Base-by-base conservation (phyloP, 352 stramenopile species). In the Globisporangium megalacanthum region DNA sequence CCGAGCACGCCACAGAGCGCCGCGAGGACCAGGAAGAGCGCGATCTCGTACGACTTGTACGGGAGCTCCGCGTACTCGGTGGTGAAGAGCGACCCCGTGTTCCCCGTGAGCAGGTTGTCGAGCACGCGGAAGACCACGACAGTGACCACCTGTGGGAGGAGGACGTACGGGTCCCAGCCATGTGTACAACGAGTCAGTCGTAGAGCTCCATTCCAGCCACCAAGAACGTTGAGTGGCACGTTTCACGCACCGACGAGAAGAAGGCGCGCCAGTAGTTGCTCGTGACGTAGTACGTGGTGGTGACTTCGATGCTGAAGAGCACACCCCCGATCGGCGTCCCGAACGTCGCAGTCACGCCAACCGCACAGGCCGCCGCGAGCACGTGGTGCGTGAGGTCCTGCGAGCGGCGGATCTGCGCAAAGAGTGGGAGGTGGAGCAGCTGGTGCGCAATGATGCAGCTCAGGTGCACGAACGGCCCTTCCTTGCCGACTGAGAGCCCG, bases 201-300 rank as follows among this genome's bases (percentile, higher is more conserved):
- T 50, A n/a, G 22, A 56, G 29, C 14, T 25, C 25, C 25, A 29
- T 29, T 29, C 25, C 25, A 61, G 33, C 8, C 39, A 51, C 6
- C 14, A 52, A 29, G 25, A 29, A 29, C 25, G 25, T 29, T 29
- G 25, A 29, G 25, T 29, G 25, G 25, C 41, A 46, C 17, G 42
- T n/a, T 29, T 8, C 15, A 35, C 49, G 10, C 51, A 65, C 65
- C 10, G 88, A 92, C 25, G 79, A 86, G 60, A 97, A 92, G 70
- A 97, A 96, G 4, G 81, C 84, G n/a, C 83, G 78, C 76, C 86
- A 95, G 60, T 96, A 93, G 64, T 94, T 95, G 47, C 73, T 84
- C 42, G 83, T 89, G 58, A 93, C 78, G 74, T 96, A 97, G 65
- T 88, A 89, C 33, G 81, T 89, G 35, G 78, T 86, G 0, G 89